phyloP scores from a whole-genome alignment of 805 yeast species.

The Teunomyces panamensis region DNA sequence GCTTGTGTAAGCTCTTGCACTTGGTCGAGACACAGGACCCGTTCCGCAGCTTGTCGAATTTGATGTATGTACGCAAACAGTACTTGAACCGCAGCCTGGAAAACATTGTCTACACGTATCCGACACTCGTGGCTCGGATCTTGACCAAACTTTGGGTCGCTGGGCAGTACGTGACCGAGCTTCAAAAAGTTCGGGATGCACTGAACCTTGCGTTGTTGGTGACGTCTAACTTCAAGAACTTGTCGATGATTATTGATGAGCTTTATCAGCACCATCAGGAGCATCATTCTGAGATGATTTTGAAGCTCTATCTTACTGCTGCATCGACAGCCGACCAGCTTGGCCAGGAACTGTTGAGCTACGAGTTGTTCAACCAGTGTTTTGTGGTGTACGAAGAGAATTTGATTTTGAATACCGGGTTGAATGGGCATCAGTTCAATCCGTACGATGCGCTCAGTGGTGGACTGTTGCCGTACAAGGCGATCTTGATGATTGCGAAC shows the following conservation, averaged over 20 bases:
- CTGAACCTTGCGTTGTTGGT: conserved; percentile 24
- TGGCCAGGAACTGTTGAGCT: conserved; percentile 65
- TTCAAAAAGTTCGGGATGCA: conserved; percentile 24
- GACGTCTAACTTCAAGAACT: conserved; percentile 65
- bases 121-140: conserved; percentile 65
- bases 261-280: conserved; percentile 44
- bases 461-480: conserved; percentile 48
- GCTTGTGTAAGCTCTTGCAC: conserved; percentile 68
- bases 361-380: conserved; percentile 87
- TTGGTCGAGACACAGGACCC: conserved; percentile 51
- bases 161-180: conserved; percentile 31
- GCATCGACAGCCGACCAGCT: conserved; percentile 82
- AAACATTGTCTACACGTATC: conserved; percentile 65
- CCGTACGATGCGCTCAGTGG: conserved; percentile 45
- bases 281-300: conserved; percentile 29
- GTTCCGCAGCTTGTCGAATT: conserved; percentile 28
- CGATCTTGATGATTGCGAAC: conserved; percentile 45
- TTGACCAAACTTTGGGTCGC: conserved; percentile 55
- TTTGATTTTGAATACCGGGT: conserved; percentile 25
- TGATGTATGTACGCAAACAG: conserved; percentile 37
- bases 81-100: conserved; percentile 53
- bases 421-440: conserved; percentile 11
- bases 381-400: conserved; percentile 77
- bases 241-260: conserved; percentile 69
- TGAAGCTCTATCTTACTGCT: conserved; percentile 58